Evolutionary conservation across 78 protist species (phyloP).

Genomic region (Monosiga brevicollis): DNA sequence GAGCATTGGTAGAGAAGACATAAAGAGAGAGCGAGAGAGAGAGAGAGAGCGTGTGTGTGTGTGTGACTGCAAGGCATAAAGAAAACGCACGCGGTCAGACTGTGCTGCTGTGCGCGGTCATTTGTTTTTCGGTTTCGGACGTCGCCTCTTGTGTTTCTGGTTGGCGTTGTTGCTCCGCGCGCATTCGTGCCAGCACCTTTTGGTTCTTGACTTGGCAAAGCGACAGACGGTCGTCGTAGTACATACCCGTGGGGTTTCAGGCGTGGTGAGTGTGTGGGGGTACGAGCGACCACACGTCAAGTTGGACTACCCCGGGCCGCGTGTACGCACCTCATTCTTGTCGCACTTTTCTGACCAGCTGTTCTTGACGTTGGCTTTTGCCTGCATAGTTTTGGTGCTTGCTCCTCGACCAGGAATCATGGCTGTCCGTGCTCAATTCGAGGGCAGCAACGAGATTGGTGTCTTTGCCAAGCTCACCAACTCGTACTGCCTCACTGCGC

Average conservation of each 20-base stretch:
- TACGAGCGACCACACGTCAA: background rate
- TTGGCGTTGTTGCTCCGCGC: too few relatives aligned
- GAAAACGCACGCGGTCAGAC: too few relatives aligned
- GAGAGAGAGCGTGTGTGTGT: too few relatives aligned
- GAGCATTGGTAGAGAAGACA: too few relatives aligned
- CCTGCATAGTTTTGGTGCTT: background rate
- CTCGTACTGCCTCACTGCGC: conserved; percentile 86
- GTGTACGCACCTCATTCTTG: background rate
- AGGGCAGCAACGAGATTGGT: conserved; percentile 93
- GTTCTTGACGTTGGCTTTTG: background rate
- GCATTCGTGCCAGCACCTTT: too few relatives aligned
- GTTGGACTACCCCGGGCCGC: background rate
- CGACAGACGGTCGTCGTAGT: background rate
- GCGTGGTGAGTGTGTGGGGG: background rate
- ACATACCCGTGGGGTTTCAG: background rate
- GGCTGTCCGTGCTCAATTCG: conserved; percentile 80
- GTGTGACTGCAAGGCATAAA: too few relatives aligned
- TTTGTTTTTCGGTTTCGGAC: too few relatives aligned
- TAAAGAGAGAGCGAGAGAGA: too few relatives aligned
- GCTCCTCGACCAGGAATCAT: conserved; percentile 5
- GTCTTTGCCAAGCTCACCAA: conserved; percentile 95
- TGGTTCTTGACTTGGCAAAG: too few relatives aligned
- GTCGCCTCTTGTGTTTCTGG: too few relatives aligned
- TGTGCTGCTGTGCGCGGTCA: too few relatives aligned
- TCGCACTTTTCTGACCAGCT: background rate